Evolutionary conservation across 2,329 filamentous ascomycete genomes (phyloP).

Genomic region (Zymoseptoria passerinii): DNA sequence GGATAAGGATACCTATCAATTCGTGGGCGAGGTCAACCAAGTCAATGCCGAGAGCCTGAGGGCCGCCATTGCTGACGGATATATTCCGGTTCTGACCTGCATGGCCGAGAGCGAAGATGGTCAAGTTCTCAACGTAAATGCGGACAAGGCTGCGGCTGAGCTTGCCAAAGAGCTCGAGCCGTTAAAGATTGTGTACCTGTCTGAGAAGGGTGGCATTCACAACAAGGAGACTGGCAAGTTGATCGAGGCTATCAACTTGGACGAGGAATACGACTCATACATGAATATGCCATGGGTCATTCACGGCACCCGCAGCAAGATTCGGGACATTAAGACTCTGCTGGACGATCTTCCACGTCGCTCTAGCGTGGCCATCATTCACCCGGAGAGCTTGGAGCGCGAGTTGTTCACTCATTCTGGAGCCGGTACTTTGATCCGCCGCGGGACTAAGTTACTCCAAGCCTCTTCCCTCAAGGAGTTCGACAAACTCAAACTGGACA

Average conservation of each 20-base stretch:
- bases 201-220: slow-evolving; percentile 93
- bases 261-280: slow-evolving; percentile 87
- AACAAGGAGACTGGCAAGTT: slow-evolving; percentile 89
- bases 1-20: slow-evolving; percentile 91
- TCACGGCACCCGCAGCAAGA: slow-evolving; percentile 92
- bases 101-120: slow-evolving; percentile 92
- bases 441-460: slow-evolving; percentile 80
- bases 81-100: slow-evolving; percentile 86
- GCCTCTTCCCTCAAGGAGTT: slow-evolving; percentile 66
- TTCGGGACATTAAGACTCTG: slow-evolving; percentile 93
- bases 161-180: slow-evolving; percentile 82
- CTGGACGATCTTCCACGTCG: slow-evolving; percentile 80
- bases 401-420: slow-evolving; percentile 95
- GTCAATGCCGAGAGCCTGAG: slow-evolving; percentile 89
- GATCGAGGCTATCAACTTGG: slow-evolving; percentile 94
- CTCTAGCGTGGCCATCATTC: slow-evolving; percentile 94
- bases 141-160: slow-evolving; percentile 91
- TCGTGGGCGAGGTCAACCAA: slow-evolving; percentile 89
- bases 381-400: slow-evolving; percentile 90
- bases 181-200: slow-evolving; percentile 96
- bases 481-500: slow-evolving; percentile 64
- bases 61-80: slow-evolving; percentile 81
- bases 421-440: slow-evolving; percentile 83
- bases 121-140: slow-evolving; percentile 93
- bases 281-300: slow-evolving; percentile 94